Evolutionary conservation across 2,329 filamentous ascomycete species (phyloP).

Genomic region (Pseudocercospora macadamiae): DNA sequence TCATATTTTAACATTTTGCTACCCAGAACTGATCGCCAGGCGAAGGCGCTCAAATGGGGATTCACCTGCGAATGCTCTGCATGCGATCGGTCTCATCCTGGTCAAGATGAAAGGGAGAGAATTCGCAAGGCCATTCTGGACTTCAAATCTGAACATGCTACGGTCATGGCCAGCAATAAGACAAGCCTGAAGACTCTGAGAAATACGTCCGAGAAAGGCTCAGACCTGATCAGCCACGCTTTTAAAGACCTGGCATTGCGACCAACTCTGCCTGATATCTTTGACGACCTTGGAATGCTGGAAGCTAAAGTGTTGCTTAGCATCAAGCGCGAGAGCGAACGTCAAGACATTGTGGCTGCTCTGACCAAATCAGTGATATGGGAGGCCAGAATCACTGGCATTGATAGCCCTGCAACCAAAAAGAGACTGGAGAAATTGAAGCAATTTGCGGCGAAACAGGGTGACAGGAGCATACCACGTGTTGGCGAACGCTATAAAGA

Average conservation of each 20-base stretch:
- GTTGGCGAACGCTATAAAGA: not conserved
- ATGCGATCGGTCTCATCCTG: constrained; percentile 13
- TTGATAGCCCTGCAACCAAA: constrained; percentile 20
- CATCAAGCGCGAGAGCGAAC: constrained; percentile 15
- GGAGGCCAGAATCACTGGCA: constrained; percentile 28
- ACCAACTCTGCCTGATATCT: constrained; percentile 27
- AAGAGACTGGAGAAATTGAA: constrained; percentile 23
- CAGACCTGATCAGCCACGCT: constrained; percentile 2
- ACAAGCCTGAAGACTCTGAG: constrained; percentile 16
- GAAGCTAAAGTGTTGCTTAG: constrained; percentile 21
- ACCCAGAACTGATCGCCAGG: constrained; percentile 24
- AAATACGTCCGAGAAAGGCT: constrained; percentile 11
- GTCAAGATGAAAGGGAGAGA: constrained; percentile 9
- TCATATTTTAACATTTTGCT: constrained; percentile 30
- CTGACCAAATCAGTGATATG: constrained; percentile 21
- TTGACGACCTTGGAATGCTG: constrained; percentile 25
- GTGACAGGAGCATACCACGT: not conserved
- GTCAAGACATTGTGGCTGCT: constrained; percentile 13
- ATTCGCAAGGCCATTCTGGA: constrained; percentile 16
- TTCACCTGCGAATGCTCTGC: constrained; percentile 27
- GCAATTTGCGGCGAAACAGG: constrained; percentile 19
- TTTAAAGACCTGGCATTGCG: constrained; percentile 10
- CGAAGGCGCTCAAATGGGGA: constrained; percentile 26
- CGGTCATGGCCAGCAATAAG: constrained; percentile 8
- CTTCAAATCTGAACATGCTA: constrained; percentile 17